Base-by-base conservation (phyloP, 768 basidiomycete genomes). In the Lyophyllum shimeji region DNA sequence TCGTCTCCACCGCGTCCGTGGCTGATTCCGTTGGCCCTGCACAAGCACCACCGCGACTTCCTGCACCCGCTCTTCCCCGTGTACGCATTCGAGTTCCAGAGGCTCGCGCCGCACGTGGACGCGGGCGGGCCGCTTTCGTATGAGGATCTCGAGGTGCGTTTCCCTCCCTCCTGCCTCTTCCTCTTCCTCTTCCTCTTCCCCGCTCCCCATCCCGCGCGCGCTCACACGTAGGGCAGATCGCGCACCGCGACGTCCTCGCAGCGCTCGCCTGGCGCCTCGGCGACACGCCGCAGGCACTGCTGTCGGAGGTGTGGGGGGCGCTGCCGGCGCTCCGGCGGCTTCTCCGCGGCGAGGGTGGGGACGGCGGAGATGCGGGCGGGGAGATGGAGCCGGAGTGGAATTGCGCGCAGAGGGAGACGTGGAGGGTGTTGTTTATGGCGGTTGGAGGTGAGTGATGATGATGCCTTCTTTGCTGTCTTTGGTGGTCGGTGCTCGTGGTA, bases 41-140 rank as follows among this genome's bases (percentile, higher is more conserved):
- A 55, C 13, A 56, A 88, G 85, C 75, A 83, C 52, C 84, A 88
- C 69, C 81, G 86, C 13, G 87, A 89, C 67, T 80, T 83, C 45
- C 67, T 88, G 17, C 59, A 70, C 0, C 87, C 87, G 11, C 72
- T 87, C 6, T 62, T 71, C 12, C 82, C 84, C 1, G 74, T 87
- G 1, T 75, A 73, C 49, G 75, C 81, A 0, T 61, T 64, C 33
- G 83, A 86, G 49, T 87, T 82, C 60, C 63, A 82, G 9, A 57
- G 63, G 0, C 52, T 89, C 17, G 79, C 84, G 1, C 81, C 81
- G 0, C 77, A 83, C n/a, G n/a, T 63, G 42, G 63, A 5, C 4
- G 29, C 4, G 29, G 0, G 31, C 15, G 24, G n/a, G 23, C 23
- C 62, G 0, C 64, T 83, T 50, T 66, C 67, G 2, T 76, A 76